phyloP scores from a whole-genome alignment of 2,329 filamentous ascomycete species.

The Penicillium palitans region DNA sequence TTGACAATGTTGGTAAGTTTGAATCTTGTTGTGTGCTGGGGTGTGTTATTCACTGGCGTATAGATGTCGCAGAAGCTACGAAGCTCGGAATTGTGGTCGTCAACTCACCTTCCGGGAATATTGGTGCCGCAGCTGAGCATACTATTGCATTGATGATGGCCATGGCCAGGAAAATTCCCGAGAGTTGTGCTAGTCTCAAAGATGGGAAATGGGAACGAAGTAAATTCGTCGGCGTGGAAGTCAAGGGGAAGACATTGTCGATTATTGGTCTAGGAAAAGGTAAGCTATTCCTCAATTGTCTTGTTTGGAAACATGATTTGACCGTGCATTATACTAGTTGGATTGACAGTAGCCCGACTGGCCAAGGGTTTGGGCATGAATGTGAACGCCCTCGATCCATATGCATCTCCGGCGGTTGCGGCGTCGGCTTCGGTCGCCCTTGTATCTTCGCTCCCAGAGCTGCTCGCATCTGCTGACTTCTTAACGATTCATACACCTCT shows the following conservation, averaged over 20 bases:
- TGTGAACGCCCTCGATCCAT: constrained; percentile 73
- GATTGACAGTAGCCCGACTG: constrained; percentile 76
- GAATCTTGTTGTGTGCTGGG: background rate
- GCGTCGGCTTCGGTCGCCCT: constrained; percentile 66
- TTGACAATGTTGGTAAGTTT: constrained; percentile 68
- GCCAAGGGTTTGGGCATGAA: constrained; percentile 76
- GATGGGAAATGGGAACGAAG: constrained; percentile 73
- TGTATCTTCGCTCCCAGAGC: constrained; percentile 56
- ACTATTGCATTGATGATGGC: constrained; percentile 74
- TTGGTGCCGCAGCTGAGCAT: constrained; percentile 76
- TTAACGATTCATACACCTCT: constrained; percentile 79
- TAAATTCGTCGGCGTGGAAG: constrained; percentile 72
- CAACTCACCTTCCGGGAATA: constrained; percentile 77
- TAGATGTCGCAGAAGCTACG: constrained; percentile 69
- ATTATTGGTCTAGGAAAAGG: constrained; percentile 80
- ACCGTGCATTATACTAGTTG: constrained; percentile 50
- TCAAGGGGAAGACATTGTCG: constrained; percentile 73
- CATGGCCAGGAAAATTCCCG: constrained; percentile 70
- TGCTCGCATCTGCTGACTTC: constrained; percentile 71
- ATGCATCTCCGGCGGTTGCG: constrained; percentile 72
- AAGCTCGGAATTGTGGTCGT: constrained; percentile 74
- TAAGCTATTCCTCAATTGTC: constrained; percentile 23
- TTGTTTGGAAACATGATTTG: background rate
- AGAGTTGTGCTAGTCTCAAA: constrained; percentile 69
- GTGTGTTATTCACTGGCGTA: background rate